Percentiles rank a stretch among this genome's conserved stretches.
Evolutionary conservation across 176 grass and related monocot genomes (phyloP).

Genomic region (Dactylis glomerata): DNA sequence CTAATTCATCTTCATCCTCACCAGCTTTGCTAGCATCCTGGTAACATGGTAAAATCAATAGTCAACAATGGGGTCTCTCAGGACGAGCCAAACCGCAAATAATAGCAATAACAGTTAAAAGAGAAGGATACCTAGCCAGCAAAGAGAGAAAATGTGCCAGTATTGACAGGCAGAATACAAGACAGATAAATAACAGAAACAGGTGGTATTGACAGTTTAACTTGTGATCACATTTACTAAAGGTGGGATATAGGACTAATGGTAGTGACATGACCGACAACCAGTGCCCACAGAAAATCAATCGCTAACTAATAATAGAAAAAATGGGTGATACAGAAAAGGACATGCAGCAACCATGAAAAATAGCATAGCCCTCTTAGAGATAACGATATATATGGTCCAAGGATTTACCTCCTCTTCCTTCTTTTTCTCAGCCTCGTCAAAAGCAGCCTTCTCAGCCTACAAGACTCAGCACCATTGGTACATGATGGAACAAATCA

Average conservation of each 20-base stretch:
- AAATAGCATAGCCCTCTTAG: no score
- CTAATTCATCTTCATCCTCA: conserved; percentile 44
- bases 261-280: neutral
- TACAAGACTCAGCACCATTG: conserved; percentile 15
- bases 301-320: neutral
- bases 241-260: neutral
- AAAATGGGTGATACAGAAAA: no score
- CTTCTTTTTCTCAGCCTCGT: conserved; percentile 88
- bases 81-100: neutral
- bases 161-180: neutral
- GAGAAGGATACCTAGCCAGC: neutral
- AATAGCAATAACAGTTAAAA: neutral
- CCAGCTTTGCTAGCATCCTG: conserved; percentile 45
- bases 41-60: conserved; percentile 4
- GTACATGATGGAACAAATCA: neutral
- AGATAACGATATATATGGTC: neutral
- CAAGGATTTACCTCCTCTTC: conserved; percentile 67
- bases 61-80: neutral
- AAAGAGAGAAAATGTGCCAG: neutral
- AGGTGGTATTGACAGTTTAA: neutral
- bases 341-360: no score
- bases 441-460: conserved; percentile 94
- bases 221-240: neutral
- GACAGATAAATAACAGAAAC: neutral
- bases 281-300: neutral